Percentiles rank a stretch among this genome's conserved stretches.
These are phyloP conservation scores for Kernera saxatilis DNA, from an alignment of 345 rosid species.

Conservation along the genomic window DNA sequence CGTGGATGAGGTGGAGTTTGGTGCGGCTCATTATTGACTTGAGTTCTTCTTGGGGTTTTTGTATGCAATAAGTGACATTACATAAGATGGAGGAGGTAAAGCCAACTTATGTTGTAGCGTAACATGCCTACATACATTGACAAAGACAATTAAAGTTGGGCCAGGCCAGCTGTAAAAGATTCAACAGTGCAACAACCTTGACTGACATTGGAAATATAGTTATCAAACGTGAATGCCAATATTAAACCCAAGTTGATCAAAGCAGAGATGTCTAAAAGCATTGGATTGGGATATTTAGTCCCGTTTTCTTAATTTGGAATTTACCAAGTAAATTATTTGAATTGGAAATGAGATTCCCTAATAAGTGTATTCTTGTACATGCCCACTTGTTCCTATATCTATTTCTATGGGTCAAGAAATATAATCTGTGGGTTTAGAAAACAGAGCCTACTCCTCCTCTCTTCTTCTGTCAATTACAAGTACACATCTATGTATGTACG, in stretches of 20 bases:
- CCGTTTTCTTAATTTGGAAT: neutral
- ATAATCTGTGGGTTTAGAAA: neutral
- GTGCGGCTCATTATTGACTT: constrained; percentile 23
- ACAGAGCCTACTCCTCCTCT: neutral
- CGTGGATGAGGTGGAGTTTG: constrained; percentile 27
- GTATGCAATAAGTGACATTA: neutral
- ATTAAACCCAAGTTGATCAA: neutral
- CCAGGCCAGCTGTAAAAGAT: constrained; percentile 4
- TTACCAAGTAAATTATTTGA: neutral
- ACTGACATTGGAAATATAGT: neutral
- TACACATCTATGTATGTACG: neutral
- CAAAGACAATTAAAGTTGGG: constrained; percentile 4
- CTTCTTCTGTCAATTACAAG: neutral
- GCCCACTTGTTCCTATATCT: neutral
- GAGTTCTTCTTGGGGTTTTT: neutral
- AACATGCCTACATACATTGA: constrained; percentile 21
- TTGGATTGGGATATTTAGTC: neutral
- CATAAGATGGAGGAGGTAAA: neutral
- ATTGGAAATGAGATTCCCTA: neutral
- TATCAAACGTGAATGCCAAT: neutral
- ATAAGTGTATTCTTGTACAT: neutral
- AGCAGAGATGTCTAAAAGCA: neutral
- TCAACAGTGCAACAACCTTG: neutral
- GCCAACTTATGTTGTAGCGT: constrained; percentile 10
- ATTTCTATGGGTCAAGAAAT: neutral